A percentile compares a stretch with the other conserved stretches of the same genome.
Evolutionary conservation across 2,329 filamentous ascomycete species (phyloP).

Genomic region (Cladosporium sp.): DNA sequence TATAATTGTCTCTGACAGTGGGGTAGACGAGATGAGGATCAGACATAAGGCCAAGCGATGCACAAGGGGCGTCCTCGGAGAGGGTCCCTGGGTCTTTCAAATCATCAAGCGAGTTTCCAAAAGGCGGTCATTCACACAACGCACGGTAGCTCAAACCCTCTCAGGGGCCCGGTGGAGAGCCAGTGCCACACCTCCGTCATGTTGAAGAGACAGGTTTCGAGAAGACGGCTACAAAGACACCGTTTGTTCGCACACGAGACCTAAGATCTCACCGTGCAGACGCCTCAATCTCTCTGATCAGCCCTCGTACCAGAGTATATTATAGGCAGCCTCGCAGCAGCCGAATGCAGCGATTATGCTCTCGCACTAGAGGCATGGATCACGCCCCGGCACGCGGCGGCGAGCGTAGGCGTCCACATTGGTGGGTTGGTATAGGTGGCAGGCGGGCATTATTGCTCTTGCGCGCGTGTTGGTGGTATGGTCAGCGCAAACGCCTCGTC

Average conservation of each 20-base stretch:
- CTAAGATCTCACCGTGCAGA: conserved; percentile 6
- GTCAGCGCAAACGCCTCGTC: neutral
- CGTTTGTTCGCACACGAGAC: neutral
- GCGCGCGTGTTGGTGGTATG: conserved; percentile 3
- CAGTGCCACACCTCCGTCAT: neutral
- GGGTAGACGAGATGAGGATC: conserved; percentile 13
- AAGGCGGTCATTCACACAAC: neutral
- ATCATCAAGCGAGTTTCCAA: conserved; percentile 5
- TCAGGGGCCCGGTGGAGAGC: neutral
- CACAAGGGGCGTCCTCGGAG: conserved; percentile 6
- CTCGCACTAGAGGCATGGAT: conserved; percentile 15
- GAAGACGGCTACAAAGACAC: neutral
- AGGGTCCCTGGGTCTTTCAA: neutral
- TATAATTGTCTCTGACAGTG: conserved; percentile 13
- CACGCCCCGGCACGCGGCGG: conserved; percentile 17
- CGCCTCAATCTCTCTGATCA: conserved; percentile 8
- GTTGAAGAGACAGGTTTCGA: conserved; percentile 12
- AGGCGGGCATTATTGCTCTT: conserved; percentile 12
- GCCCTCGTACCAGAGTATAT: neutral
- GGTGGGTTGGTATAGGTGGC: conserved; percentile 18
- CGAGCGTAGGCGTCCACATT: conserved; percentile 1
- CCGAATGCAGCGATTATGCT: conserved; percentile 11
- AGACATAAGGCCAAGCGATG: conserved; percentile 13
- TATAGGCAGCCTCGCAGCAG: conserved; percentile 1
- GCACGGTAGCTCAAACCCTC: neutral